Evolutionary conservation across 2,329 filamentous ascomycete genomes (phyloP).

Genomic region (Colletotrichum cuscutae): DNA sequence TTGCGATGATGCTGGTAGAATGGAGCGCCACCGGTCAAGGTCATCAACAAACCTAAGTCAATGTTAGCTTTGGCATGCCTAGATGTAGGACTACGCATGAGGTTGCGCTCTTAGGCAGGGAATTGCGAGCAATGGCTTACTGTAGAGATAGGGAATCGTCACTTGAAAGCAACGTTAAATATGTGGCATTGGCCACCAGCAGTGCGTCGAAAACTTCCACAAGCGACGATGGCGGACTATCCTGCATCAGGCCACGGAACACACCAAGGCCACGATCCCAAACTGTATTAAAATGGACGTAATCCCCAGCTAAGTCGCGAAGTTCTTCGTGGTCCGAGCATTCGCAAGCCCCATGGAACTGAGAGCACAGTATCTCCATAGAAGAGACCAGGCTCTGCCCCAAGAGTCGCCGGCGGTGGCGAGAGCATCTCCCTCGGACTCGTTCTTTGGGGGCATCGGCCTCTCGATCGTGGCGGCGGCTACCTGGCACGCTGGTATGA

Average conservation of each 20-base stretch:
- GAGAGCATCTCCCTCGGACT: conserved; percentile 4
- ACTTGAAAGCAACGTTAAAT: conserved; percentile 13
- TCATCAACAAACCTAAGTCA: conserved; percentile 40
- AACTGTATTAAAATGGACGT: conserved; percentile 7
- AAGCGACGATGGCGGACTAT: conserved; percentile 30
- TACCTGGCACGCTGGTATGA: background rate
- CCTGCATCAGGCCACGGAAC: conserved; percentile 33
- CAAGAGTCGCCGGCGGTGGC: conserved; percentile 17
- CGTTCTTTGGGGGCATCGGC: background rate
- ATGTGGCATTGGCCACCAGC: conserved; percentile 32
- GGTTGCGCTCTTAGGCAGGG: no score
- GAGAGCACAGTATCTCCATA: conserved; percentile 24
- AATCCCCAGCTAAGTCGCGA: background rate
- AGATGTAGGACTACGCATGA: no score
- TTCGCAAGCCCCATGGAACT: conserved; percentile 18
- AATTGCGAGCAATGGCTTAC: conserved; percentile 13
- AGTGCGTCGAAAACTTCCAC: conserved; percentile 33
- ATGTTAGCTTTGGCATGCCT: background rate
- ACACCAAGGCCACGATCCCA: conserved; percentile 33
- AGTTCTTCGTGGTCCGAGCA: background rate
- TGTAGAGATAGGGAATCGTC: conserved; percentile 22
- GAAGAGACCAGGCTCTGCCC: conserved; percentile 26
- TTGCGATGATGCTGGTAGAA: conserved; percentile 34
- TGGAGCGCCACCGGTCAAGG: conserved; percentile 40
- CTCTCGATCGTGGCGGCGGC: background rate